phyloP scores from a whole-genome alignment of 1,139 yeast species.

The Hyphopichia fennica region DNA sequence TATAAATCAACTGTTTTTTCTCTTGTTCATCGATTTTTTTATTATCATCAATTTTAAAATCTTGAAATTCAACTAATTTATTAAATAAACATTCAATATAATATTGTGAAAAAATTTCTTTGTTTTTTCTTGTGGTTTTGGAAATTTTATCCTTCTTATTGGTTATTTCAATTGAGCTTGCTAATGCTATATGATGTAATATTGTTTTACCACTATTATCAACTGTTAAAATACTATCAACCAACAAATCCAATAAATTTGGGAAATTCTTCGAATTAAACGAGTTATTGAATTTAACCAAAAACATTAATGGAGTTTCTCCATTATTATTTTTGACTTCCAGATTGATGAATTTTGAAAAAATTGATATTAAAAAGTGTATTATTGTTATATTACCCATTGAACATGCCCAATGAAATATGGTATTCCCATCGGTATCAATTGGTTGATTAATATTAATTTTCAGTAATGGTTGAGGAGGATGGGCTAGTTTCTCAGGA shows the following conservation, averaged over 20 bases:
- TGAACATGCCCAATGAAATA: conserved; percentile 95
- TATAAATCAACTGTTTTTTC: conserved; percentile 46
- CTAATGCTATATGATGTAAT: conserved; percentile 76
- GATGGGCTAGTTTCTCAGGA: conserved; percentile 35
- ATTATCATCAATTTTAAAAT: conserved; percentile 14
- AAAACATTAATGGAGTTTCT: conserved; percentile 86
- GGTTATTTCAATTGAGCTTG: conserved; percentile 21
- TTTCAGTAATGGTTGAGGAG: conserved; percentile 44
- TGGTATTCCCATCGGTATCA: conserved; percentile 91
- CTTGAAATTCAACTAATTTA: conserved; percentile 41
- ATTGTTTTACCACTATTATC: conserved; percentile 75
- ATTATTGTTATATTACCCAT: conserved; percentile 78
- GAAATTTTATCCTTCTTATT: conserved; percentile 6
- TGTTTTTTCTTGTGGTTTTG: conserved; percentile 36
- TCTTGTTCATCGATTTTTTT: conserved; percentile 8
- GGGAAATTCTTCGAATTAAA: conserved; percentile 76
- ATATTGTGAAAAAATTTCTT: conserved; percentile 75
- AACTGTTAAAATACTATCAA: conserved; percentile 72
- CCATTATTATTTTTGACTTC: conserved; percentile 67
- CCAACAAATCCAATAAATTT: conserved; percentile 65
- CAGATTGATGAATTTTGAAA: conserved; percentile 52
- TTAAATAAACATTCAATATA: conserved; percentile 78
- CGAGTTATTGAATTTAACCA: conserved; percentile 86
- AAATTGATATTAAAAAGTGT: conserved; percentile 61
- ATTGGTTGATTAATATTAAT: conserved; percentile 78